Evolutionary conservation across 768 basidiomycete species (phyloP).

Genomic region (Rhodotorula taiwanensis): DNA sequence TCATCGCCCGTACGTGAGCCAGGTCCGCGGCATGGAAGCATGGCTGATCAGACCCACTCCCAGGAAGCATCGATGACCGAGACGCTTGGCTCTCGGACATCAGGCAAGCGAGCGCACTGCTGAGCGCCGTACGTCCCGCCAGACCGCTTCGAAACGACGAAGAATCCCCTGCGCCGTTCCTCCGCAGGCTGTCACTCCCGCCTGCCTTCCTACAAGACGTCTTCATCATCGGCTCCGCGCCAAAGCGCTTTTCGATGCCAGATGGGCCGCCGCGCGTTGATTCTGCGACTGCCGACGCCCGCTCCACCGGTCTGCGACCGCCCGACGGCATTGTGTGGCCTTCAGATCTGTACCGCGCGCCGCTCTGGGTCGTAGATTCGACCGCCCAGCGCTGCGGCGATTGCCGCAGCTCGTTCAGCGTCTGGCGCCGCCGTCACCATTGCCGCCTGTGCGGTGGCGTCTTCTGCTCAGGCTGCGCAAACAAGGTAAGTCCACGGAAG

Average conservation of each 20-base stretch:
- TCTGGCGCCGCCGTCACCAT: slow-evolving; percentile 93
- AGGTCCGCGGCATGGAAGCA: neutral
- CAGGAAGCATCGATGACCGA: slow-evolving; percentile 34
- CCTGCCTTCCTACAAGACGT: no score
- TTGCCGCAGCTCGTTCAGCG: slow-evolving; percentile 74
- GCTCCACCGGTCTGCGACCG: no score
- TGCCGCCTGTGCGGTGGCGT: slow-evolving; percentile 91
- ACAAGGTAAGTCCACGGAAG: slow-evolving; percentile 52
- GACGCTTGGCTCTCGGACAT: slow-evolving; percentile 42
- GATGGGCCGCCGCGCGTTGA: no score
- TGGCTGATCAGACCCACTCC: neutral
- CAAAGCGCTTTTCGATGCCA: no score
- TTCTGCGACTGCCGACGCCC: no score
- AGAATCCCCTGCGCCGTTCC: no score
- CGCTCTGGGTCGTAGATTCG: slow-evolving; percentile 85
- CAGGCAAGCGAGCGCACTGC: no score
- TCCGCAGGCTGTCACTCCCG: no score
- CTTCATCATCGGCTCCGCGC: no score
- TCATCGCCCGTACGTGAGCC: slow-evolving; percentile 40
- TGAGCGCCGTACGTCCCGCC: no score
- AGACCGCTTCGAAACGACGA: no score
- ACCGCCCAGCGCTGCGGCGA: slow-evolving; percentile 79
- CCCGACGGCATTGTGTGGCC: no score
- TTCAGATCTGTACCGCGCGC: slow-evolving; percentile 83
- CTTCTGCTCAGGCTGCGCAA: slow-evolving; percentile 77